Conservation (phyloP, 2,329 filamentous ascomycete species). For the Diplodia corticola region DNA sequence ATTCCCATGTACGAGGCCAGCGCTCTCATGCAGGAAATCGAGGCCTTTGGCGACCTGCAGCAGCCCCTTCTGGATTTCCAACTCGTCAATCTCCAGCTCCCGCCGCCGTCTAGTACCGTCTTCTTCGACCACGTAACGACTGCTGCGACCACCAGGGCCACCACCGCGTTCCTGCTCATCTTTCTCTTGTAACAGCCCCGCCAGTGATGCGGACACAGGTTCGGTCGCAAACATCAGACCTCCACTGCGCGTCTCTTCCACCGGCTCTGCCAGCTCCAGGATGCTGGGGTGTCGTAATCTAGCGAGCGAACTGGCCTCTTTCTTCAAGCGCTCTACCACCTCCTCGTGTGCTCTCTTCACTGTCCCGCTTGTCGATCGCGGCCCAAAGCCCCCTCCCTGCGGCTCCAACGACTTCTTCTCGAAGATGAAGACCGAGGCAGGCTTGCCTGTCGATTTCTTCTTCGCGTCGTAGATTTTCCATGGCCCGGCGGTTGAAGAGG, state of each 20-base stretch:
- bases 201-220: constrained; percentile 83
- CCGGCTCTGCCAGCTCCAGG: constrained; percentile 88
- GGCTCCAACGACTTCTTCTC: constrained; percentile 83
- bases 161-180: constrained; percentile 77
- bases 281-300: constrained; percentile 88
- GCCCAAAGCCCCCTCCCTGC: constrained; percentile 56
- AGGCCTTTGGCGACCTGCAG: constrained; percentile 91
- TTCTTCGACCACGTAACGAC: constrained; percentile 79
- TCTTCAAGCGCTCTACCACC: constrained; percentile 85
- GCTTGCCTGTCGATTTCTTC: constrained; percentile 89
- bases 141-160: constrained; percentile 68
- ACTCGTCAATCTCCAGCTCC: constrained; percentile 90
- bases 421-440: constrained; percentile 91
- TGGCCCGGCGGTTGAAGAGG: constrained; percentile 79
- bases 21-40: constrained; percentile 94
- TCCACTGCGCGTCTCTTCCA: constrained; percentile 89
- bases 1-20: constrained; percentile 90
- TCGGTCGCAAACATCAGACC: constrained; percentile 96
- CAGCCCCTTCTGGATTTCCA: constrained; percentile 96
- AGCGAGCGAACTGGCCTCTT: constrained; percentile 86
- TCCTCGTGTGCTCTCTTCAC: constrained; percentile 84
- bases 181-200: constrained; percentile 79
- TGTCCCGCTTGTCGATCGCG: constrained; percentile 62
- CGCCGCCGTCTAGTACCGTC: constrained; percentile 69
- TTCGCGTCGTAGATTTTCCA: constrained; percentile 99